Conservation (phyloP, 2,329 filamentous ascomycete species). For the Diaporthe amygdali region DNA sequence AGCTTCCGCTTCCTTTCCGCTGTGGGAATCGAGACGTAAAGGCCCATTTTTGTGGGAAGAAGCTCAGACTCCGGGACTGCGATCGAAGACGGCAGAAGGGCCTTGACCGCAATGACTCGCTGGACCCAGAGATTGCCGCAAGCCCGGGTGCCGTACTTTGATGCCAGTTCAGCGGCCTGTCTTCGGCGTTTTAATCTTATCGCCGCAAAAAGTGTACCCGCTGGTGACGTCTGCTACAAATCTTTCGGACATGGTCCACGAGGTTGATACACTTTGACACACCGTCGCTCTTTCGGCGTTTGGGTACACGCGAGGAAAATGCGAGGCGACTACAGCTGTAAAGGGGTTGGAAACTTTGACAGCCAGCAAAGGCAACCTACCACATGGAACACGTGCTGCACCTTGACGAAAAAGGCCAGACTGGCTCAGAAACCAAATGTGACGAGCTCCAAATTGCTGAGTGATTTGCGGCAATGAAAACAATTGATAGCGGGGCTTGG, state of each 20-base stretch:
- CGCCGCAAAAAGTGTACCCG: background rate
- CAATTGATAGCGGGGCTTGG: background rate
- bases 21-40: background rate
- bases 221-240: background rate
- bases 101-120: background rate
- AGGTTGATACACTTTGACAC: background rate
- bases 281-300: background rate
- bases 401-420: too few species aligned
- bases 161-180: background rate
- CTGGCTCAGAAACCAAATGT: background rate
- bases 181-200: background rate
- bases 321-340: background rate
- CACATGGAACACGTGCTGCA: background rate
- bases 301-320: background rate
- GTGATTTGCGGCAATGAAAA: too few species aligned
- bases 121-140: background rate
- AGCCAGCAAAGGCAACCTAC: too few species aligned
- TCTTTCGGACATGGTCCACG: background rate
- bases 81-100: background rate
- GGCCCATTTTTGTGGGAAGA: conserved; percentile 1
- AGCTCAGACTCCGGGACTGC: background rate
- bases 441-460: too few species aligned
- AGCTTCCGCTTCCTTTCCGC: background rate
- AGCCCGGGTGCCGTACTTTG: background rate
- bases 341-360: background rate